These are phyloP conservation scores for Mortierella sp. DNA, from an alignment of 371 early-diverging fungal genomes.

Conservation along the genomic window DNA sequence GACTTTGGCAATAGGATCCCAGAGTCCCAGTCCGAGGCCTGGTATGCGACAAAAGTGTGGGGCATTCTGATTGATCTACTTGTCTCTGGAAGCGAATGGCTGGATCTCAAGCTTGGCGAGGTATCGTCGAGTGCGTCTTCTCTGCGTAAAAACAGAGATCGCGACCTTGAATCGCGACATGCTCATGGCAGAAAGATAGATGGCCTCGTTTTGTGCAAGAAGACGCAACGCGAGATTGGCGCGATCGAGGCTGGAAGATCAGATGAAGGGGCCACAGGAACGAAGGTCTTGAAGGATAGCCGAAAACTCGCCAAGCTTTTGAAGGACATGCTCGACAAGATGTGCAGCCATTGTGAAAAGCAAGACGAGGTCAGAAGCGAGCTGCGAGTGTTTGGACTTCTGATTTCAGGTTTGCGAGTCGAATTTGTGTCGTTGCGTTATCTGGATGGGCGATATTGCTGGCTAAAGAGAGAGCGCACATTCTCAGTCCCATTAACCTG, in stretches of 20 bases:
- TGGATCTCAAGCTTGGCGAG: conserved; percentile 13
- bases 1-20: neutral
- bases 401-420: conserved; percentile 3
- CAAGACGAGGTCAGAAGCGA: neutral
- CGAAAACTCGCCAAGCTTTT: conserved; percentile 13
- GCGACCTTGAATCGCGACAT: conserved; percentile 2
- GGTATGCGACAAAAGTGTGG: conserved; percentile 13
- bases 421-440: conserved; percentile 1
- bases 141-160: conserved; percentile 11
- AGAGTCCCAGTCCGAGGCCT: conserved; percentile 5
- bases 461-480: neutral
- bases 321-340: conserved; percentile 20
- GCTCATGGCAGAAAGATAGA: conserved; percentile 15
- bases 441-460: conserved; percentile 1
- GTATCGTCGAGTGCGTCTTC: conserved; percentile 8
- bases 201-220: conserved; percentile 5
- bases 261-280: conserved; percentile 7
- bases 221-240: conserved; percentile 4
- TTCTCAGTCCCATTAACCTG: conserved; percentile 1
- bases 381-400: conserved; percentile 1
- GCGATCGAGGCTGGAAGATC: conserved; percentile 1
- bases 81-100: neutral
- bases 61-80: conserved; percentile 1
- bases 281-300: conserved; percentile 8
- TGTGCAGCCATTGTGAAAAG: neutral